Evolutionary conservation across 2,329 filamentous ascomycete species (phyloP), one percentile per base, ranked within the genome.

Genomic region (Fusarium buharicum): DNA sequence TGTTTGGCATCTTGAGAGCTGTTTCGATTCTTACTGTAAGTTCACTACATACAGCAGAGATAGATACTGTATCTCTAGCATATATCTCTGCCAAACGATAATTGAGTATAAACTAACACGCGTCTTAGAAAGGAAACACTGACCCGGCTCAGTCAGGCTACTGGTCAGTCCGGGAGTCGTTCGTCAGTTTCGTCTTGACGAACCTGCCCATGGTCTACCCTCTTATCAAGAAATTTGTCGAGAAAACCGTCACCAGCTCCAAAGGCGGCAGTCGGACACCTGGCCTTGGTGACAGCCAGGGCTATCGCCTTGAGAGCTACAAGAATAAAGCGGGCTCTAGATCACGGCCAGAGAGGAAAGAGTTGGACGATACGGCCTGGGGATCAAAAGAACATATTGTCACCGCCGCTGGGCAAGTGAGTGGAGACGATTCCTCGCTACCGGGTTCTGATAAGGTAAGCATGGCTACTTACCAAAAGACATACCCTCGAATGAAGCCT

Each of bases 121-220:
- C 2, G 8, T 5, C 13, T 4, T 4, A 57, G 54, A 57, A 57
- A 53, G 54, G 54, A 4, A 57, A 57, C 49, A 57, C 49, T 24
- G 54, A 57, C 14, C 36, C 54, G 7, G 54, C 54, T 30, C 54
- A 47, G 49, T 57, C 54, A 9, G 49, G 54, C 11, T 57, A 57
- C 49, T 57, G 54, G 54, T 57, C 54, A 14, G 54, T 57, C 41
- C 54, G 54, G 14, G 54, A 57, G 27, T 57, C 54, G 2, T 57
- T 57, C 6, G 54, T 57, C 27, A 57, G 54, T 30, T 57, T 57
- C 41, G 49, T 53, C 14, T 48, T 57, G 36, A 57, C 54, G 13
- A 57, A 57, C 54, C 24, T 57, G 36, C 54, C 54, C 16, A 57
- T 57, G 54, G 49, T 57, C 14, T 57, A 53, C 16, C 54, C 54